Evolutionary conservation across 345 rosid genomes (phyloP).

Genomic region (Cardiospermum halicacabum): DNA sequence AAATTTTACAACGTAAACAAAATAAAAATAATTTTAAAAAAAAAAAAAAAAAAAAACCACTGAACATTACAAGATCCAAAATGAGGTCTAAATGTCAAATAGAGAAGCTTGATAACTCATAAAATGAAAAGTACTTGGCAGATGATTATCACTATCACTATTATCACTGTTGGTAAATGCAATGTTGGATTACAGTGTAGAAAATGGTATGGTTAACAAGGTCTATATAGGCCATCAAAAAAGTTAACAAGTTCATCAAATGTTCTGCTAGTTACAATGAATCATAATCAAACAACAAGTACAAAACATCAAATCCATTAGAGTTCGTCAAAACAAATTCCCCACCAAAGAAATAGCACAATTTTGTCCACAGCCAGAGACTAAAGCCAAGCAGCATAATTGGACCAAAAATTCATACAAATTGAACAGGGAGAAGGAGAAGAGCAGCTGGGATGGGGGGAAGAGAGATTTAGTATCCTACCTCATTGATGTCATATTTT

Average conservation of each 20-base stretch:
- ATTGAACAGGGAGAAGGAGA: background rate
- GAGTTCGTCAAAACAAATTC: background rate
- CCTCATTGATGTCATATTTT: slow-evolving; percentile 88
- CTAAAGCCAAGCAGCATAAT: background rate
- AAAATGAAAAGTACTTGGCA: background rate
- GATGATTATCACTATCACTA: background rate
- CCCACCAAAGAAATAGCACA: background rate
- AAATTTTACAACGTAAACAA: background rate
- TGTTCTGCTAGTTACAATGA: background rate
- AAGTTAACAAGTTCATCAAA: background rate
- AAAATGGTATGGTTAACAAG: no score
- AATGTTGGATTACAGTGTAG: no score
- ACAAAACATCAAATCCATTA: background rate
- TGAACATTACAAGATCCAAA: background rate
- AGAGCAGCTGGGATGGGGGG: no score
- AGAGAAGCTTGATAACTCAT: background rate
- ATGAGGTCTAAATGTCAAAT: background rate
- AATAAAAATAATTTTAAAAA: no score
- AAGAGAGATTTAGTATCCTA: slow-evolving; percentile 22
- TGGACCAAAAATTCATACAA: background rate
- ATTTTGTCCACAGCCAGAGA: background rate
- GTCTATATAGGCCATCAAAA: background rate
- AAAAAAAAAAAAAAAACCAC: no score
- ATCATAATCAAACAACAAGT: background rate
- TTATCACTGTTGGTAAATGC: background rate